These are phyloP conservation scores for Phoenix roebelenii DNA, from an alignment of 176 grass and related monocot genomes.

Conservation along the genomic window DNA sequence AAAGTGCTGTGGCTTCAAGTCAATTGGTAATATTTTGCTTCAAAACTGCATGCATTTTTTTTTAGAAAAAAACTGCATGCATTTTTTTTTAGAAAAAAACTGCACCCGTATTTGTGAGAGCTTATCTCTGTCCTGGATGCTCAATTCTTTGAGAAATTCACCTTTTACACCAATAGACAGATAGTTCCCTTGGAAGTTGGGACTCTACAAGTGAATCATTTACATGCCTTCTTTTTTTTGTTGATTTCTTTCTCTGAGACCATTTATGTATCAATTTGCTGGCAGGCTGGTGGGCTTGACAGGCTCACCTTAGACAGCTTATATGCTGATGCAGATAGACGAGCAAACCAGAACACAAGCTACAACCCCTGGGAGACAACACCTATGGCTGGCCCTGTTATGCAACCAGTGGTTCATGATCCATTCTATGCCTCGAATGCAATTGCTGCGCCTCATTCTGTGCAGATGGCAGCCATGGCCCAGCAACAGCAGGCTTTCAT, in stretches of 20 bases:
- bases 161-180: too few relatives aligned
- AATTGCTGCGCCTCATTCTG: constrained; percentile 44
- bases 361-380: constrained; percentile 74
- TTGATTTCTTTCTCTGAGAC: not conserved
- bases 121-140: not conserved
- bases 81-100: not conserved
- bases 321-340: constrained; percentile 61
- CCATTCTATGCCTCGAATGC: constrained; percentile 58
- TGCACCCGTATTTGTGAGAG: not conserved
- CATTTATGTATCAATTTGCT: not conserved
- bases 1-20: constrained; percentile 44
- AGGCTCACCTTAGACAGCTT: constrained; percentile 73
- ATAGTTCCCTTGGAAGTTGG: too few relatives aligned
- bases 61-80: not conserved
- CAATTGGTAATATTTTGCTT: constrained; percentile 42
- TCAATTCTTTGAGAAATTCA: not conserved
- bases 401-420: constrained; percentile 45
- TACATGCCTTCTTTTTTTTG: too few relatives aligned
- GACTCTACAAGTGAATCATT: too few relatives aligned
- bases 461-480: constrained; percentile 72
- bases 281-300: constrained; percentile 77
- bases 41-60: not conserved
- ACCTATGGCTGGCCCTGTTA: constrained; percentile 27
- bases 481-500: constrained; percentile 83
- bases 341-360: constrained; percentile 43